Evolutionary conservation across 345 rosid genomes (phyloP).

Genomic region (Moricandia arvensis): DNA sequence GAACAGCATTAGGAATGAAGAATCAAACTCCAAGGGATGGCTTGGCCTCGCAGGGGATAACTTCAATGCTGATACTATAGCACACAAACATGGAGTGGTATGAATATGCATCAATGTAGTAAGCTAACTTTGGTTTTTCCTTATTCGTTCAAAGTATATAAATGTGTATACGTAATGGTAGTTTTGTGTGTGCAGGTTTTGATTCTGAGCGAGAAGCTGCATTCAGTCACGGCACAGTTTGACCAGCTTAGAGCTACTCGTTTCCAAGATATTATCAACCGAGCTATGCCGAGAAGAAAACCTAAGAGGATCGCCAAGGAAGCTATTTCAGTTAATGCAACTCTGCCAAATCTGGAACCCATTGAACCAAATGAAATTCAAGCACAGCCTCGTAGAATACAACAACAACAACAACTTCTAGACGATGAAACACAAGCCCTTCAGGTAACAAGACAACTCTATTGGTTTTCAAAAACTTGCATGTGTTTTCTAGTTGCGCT

Average conservation of each 20-base stretch:
- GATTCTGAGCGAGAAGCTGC: constrained; percentile 89
- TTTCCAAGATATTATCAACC: constrained; percentile 82
- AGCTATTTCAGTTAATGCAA: constrained; percentile 43
- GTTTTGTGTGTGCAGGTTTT: constrained; percentile 34
- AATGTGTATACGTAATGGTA: constrained; percentile 4
- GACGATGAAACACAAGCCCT: constrained; percentile 93
- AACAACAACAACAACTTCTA: constrained; percentile 67
- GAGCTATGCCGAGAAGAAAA: constrained; percentile 77
- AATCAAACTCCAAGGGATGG: constrained; percentile 76
- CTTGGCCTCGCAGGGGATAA: constrained; percentile 56
- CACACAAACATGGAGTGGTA: constrained; percentile 98
- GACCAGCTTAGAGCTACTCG: constrained; percentile 86
- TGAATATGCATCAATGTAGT: constrained; percentile 29
- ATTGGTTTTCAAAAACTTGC: constrained; percentile 12
- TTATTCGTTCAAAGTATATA: background rate
- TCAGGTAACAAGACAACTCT: constrained; percentile 54
- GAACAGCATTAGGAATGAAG: constrained; percentile 67
- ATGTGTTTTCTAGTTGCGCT: background rate
- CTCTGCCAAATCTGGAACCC: constrained; percentile 37
- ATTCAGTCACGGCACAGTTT: constrained; percentile 75
- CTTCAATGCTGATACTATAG: constrained; percentile 71
- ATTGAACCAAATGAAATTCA: constrained; percentile 51
- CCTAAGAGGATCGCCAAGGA: constrained; percentile 45
- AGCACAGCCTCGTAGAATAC: constrained; percentile 48
- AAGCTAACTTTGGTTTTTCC: background rate